Conservation (phyloP, 139 green algal genomes). For the Protoeuglena noctilucae region DNA sequence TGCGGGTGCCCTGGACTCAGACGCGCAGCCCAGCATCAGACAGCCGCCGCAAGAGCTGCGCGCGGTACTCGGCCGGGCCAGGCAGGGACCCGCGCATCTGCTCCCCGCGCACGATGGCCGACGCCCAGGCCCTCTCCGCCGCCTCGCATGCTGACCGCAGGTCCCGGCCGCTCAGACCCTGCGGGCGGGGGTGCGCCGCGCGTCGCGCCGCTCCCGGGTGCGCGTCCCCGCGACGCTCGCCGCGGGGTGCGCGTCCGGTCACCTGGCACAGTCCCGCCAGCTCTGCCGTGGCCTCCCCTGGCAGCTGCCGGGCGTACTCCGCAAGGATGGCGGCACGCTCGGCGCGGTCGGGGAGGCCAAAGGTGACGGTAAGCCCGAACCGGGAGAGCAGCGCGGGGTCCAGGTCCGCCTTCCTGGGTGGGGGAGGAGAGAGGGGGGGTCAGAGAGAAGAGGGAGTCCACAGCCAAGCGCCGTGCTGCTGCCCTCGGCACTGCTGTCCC, state of each 20-base stretch:
- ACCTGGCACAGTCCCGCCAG: conserved; percentile 2
- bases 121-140: conserved; percentile 7
- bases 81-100: background rate
- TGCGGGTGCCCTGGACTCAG: no score
- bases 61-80: background rate
- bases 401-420: conserved; percentile 10
- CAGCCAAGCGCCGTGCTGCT: no score
- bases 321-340: background rate
- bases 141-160: conserved; percentile 1
- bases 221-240: no score
- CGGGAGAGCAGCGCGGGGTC: conserved; percentile 9
- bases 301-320: conserved; percentile 6
- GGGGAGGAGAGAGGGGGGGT: no score
- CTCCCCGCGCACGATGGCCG: background rate
- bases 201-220: no score
- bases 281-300: background rate
- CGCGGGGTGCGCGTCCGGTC: no score
- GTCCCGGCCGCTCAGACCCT: conserved; percentile 3
- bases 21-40: no score
- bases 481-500: no score
- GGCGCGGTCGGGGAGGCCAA: conserved; percentile 5
- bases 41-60: no score
- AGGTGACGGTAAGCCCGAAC: conserved; percentile 4
- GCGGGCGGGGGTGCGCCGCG: no score
- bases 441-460: no score